Base-by-base conservation (phyloP, 2,329 filamentous ascomycete species). In the Apiospora saccharicola region DNA sequence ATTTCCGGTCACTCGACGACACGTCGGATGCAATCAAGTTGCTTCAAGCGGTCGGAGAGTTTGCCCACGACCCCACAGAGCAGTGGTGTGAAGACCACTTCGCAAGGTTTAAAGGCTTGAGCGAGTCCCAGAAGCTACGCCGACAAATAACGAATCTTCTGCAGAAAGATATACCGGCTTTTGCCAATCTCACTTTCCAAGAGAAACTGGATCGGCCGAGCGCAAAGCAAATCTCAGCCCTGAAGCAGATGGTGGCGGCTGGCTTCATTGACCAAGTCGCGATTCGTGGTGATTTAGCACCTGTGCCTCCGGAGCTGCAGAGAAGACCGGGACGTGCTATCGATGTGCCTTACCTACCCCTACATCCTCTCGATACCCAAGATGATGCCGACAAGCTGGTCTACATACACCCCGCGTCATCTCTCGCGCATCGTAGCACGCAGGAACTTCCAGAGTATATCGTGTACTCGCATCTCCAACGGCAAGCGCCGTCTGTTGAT, bases 221-320 rank as follows among this genome's bases (percentile, higher is more conserved):
- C 0, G 84, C 90, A 8, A 92, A 91, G 75, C 92, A 95, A 79
- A 85, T 97, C 41, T 91, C 91, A 67, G 91, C 94, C 0, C 86
- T 99, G 41, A 97, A 97, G 81, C 94, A 98, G 80, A 97, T 98
- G 84, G 91, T 94, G 30, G 94, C 96, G 0, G 93, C 94, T 0
- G 96, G 96, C 0, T 98, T 98, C 84, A 91, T 98, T 78, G 96
- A 99, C 82, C 93, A 98, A 76, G 89, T 99, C 53, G 96, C 96
- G 67, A 95, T 98, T 76, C 93, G 96, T 73, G 94, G 94, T 4
- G 96, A 99, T 81, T 86, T 94, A n/a, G 88, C 94, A 0, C 94
- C 94, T 0, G 88, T 87, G 16, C 93, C 94, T 0, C 91, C 92
- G 0, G 90, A 92, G 74, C 83, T 88, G 70, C 83, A 86, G 67